Percentiles rank a stretch among this genome's conserved stretches.
phyloP scores from a whole-genome alignment of 192 early-diverging fungal species.

The Physocladia obscura region DNA sequence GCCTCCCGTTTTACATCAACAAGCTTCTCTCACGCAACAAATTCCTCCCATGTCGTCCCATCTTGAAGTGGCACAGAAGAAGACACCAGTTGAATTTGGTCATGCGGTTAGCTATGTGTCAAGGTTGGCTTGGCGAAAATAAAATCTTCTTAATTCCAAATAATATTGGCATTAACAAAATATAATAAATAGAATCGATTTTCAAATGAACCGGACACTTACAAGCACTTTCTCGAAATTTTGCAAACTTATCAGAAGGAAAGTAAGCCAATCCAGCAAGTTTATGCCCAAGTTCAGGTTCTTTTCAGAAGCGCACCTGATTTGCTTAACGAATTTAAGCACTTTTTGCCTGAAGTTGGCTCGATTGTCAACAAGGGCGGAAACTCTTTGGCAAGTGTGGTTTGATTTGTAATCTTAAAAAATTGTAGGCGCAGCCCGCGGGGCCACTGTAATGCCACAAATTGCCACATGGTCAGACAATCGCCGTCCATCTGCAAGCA shows the following conservation, averaged over 20 bases:
- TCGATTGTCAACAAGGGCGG: constrained; percentile 39
- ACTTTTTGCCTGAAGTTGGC: constrained; percentile 90
- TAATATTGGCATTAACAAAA: constrained; percentile 4
- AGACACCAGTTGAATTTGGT: constrained; percentile 86
- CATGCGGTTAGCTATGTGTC: constrained; percentile 98
- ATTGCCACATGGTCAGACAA: no score
- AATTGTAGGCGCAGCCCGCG: no score
- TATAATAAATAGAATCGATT: constrained; percentile 75
- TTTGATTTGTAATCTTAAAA: no score
- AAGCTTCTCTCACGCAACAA: constrained; percentile 21
- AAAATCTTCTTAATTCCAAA: no score
- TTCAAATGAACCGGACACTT: constrained; percentile 86
- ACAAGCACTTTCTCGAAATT: constrained; percentile 97
- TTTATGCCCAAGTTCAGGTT: constrained; percentile 90
- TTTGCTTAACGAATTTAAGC: constrained; percentile 95
- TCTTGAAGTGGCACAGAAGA: neutral
- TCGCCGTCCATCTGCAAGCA: no score
- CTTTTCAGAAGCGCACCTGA: constrained; percentile 85
- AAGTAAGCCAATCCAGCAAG: constrained; percentile 93
- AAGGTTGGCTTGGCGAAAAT: constrained; percentile 58
- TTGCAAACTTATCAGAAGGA: constrained; percentile 98
- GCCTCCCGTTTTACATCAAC: constrained; percentile 5
- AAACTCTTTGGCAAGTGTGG: no score
- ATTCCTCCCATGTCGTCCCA: neutral
- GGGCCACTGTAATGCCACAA: no score